phyloP scores from a whole-genome alignment of 2,329 filamentous ascomycete genomes.

The Lachnellula suecica region DNA sequence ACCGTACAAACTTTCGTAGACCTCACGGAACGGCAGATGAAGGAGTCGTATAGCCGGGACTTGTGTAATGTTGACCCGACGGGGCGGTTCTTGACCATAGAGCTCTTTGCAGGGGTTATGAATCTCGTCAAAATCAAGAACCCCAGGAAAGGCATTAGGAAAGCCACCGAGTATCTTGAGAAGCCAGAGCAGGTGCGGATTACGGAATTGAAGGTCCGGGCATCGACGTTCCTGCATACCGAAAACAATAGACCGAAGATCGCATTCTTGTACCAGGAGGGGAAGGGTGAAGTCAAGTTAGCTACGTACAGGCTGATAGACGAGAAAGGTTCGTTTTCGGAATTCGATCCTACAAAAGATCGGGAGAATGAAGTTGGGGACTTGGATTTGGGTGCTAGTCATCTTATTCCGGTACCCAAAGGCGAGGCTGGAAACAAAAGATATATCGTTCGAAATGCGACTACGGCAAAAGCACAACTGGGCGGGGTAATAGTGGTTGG shows the following conservation, averaged over 20 bases:
- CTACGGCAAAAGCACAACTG: constrained; percentile 51
- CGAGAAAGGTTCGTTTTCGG: constrained; percentile 50
- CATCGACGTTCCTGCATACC: constrained; percentile 64
- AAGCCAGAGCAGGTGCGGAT: constrained; percentile 62
- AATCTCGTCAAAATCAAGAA: constrained; percentile 61
- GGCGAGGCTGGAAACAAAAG: constrained; percentile 57
- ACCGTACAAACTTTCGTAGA: constrained; percentile 52
- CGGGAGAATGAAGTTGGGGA: constrained; percentile 54
- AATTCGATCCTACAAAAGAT: constrained; percentile 55
- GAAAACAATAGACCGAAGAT: constrained; percentile 55
- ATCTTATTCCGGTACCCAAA: constrained; percentile 62
- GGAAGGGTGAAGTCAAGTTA: constrained; percentile 54
- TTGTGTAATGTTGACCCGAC: constrained; percentile 82
- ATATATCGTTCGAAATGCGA: constrained; percentile 55
- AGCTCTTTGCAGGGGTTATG: constrained; percentile 68
- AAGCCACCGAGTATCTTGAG: constrained; percentile 49
- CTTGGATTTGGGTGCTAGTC: constrained; percentile 54
- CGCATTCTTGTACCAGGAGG: constrained; percentile 65
- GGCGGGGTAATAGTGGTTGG: constrained; percentile 75
- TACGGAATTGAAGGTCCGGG: constrained; percentile 65
- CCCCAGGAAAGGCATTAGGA: constrained; percentile 47
- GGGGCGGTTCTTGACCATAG: constrained; percentile 64
- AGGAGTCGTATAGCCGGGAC: constrained; percentile 81
- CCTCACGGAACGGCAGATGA: constrained; percentile 57
- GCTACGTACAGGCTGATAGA: constrained; percentile 62